These are phyloP conservation scores for Eucalyptus tenuipes DNA, from an alignment of 345 rosid genomes.

Conservation along the genomic window DNA sequence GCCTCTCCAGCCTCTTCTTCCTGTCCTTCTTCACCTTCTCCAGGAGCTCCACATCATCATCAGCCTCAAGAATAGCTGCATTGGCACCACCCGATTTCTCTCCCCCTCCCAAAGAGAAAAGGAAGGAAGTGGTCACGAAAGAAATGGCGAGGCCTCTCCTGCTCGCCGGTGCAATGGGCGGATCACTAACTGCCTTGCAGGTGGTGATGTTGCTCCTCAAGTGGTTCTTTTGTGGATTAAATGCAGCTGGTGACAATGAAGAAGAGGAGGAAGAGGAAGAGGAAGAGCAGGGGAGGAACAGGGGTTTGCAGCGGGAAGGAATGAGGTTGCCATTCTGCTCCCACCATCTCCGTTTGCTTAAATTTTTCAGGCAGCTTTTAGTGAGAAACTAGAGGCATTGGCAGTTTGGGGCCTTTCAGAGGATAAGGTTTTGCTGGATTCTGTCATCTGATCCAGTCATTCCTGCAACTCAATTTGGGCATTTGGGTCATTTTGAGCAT, in stretches of 20 bases:
- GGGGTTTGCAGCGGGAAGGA: slow-evolving; percentile 35
- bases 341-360: neutral
- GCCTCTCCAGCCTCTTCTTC: slow-evolving; percentile 82
- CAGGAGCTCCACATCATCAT: slow-evolving; percentile 79
- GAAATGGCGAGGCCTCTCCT: slow-evolving; percentile 46
- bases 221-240: slow-evolving; percentile 5
- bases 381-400: slow-evolving; percentile 13
- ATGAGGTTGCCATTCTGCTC: slow-evolving; percentile 29
- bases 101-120: slow-evolving; percentile 21
- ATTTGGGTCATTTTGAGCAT: slow-evolving; percentile 1
- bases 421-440: slow-evolving; percentile 37
- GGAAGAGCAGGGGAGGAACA: slow-evolving; percentile 2
- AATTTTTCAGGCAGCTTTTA: slow-evolving; percentile 11
- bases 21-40: slow-evolving; percentile 83
- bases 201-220: slow-evolving; percentile 4
- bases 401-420: neutral
- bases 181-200: slow-evolving; percentile 29
- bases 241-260: neutral
- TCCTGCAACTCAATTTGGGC: neutral
- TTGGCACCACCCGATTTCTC: slow-evolving; percentile 13
- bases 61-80: slow-evolving; percentile 89
- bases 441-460: slow-evolving; percentile 22
- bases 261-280: neutral
- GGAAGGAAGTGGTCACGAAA: slow-evolving; percentile 27
- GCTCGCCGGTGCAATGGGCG: slow-evolving; percentile 6